Evolutionary conservation across 768 basidiomycete genomes (phyloP), one percentile per base, ranked within the genome.

Genomic region (Cystobasidium tubakii): DNA sequence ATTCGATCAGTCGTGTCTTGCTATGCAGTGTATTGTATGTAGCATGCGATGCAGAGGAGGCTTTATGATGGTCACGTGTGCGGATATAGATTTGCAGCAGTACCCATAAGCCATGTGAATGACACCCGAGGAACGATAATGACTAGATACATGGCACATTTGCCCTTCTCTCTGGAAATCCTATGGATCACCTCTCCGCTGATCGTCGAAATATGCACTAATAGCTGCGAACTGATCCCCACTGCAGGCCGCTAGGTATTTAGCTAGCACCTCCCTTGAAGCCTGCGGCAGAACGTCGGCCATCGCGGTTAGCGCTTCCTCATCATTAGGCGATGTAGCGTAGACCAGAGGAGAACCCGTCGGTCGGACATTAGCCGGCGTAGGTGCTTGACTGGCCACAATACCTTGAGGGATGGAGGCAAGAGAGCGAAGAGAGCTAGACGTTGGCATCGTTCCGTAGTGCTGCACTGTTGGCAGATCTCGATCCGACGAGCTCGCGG

Each of bases 201-300:
- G 27, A 44, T 71, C 69, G 10, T 71, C 69, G 21, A 71, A 55
- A 60, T 71, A 71, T 2, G 50, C 27, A 21, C 69, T 36, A 25
- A 71, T 71, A 17, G 69, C 69, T 13, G 44, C 69, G 9, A 60
- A 53, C 17, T 71, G 69, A 55, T 71, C 69, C 2, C 69, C 69
- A 27, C 36, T 34, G 21, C 36, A 34, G 21, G 50, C 12, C 3
- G 50, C 23, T 2, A 71, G 55, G 34, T 71, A 71, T 33, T 55
- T 53, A 15, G 36, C 53, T 7, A 71, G 69, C 36, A 60, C 55
- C 17, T 55, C 69, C 27, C n/a, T n/a, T 29, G 33, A 36, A 1
- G 55, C 69, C 9, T 57, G 53, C 17, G 69, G 69, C 10, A 71
- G 54, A n/a, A 71, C 55, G 29, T 71, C 69, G 1, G 53, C 13